Evolutionary conservation across 2,329 filamentous ascomycete genomes (phyloP), one percentile per base, ranked within the genome.

Genomic region (Monilinia fructigena): DNA sequence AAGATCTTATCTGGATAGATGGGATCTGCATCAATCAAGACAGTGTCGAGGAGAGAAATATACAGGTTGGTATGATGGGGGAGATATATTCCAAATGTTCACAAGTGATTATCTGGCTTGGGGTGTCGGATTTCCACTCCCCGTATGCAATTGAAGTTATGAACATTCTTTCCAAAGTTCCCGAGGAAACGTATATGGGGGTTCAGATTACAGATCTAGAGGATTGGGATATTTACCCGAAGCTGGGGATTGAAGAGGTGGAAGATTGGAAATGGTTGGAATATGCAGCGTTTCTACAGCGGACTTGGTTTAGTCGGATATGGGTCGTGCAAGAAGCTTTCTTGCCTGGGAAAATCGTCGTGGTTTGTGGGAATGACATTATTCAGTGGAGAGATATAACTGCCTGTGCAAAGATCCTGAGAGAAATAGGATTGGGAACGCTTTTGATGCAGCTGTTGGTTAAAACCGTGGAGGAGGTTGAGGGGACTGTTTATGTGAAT

Each of bases 21-120:
- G 67, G 67, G 0, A 55, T 71, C 6, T 70, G 67, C 47, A 68
- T 71, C 20, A 69, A 71, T 58, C 68, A 69, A 52, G 38, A 61
- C 1, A 65, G 68, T 23, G 26, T 55, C 8, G 23, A 52, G 8
- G 68, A 71, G 28, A 52, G 66, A 1, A 38, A 53, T 10, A 28
- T 59, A 16, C 68, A 71, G 28, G 67, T 70, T 20, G 31, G 45
- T 3, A 54, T 67, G n/a, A 71, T 71, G 68, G 47, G 55, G 4
- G 28, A 52, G 4, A 68, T 71, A 11, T 69, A 71, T 23, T 47
- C 45, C 1, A n/a, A 42, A n/a, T 59, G 67, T 7, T 42, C n/a
- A 3, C 35, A 63, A 11, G 66, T 71, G 4, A 59, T 71, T 18
- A 56, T 66, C 14, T 71, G 66, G 68, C 63, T 69, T 1, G 67